phyloP scores from a whole-genome alignment of 345 rosid genomes.

The Orychophragmus violaceus region DNA sequence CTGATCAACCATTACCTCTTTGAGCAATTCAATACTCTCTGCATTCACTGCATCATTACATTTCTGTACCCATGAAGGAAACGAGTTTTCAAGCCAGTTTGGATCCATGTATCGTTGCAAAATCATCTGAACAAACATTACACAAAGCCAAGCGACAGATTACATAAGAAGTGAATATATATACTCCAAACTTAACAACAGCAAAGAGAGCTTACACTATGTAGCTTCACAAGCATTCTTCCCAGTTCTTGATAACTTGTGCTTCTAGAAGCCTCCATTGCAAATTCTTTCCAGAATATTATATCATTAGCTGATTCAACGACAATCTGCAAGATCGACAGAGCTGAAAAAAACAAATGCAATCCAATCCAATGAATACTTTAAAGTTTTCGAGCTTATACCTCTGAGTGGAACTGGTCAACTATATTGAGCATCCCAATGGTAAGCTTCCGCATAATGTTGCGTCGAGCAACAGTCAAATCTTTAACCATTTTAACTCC shows the following conservation, averaged over 20 bases:
- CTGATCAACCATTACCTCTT: constrained; percentile 59
- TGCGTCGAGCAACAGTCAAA: constrained; percentile 67
- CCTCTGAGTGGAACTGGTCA: constrained; percentile 82
- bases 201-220: constrained; percentile 44
- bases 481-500: constrained; percentile 88
- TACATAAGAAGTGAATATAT: neutral
- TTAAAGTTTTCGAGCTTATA: constrained; percentile 13
- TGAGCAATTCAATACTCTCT: constrained; percentile 74
- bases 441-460: constrained; percentile 79
- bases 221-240: constrained; percentile 85
- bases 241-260: constrained; percentile 77
- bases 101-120: constrained; percentile 53
- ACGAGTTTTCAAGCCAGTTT: constrained; percentile 57
- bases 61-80: constrained; percentile 56
- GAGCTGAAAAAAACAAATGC: neutral
- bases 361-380: neutral
- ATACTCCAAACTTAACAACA: neutral
- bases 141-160: neutral
- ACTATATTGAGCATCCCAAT: constrained; percentile 82
- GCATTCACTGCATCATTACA: constrained; percentile 71
- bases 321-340: constrained; percentile 55
- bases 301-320: constrained; percentile 65
- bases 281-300: constrained; percentile 85
- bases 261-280: constrained; percentile 80
- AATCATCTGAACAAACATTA: constrained; percentile 59